Evolutionary conservation across 257 asterid species (phyloP), one percentile per base, ranked within the genome.

Genomic region (Buddleja alternifolia): DNA sequence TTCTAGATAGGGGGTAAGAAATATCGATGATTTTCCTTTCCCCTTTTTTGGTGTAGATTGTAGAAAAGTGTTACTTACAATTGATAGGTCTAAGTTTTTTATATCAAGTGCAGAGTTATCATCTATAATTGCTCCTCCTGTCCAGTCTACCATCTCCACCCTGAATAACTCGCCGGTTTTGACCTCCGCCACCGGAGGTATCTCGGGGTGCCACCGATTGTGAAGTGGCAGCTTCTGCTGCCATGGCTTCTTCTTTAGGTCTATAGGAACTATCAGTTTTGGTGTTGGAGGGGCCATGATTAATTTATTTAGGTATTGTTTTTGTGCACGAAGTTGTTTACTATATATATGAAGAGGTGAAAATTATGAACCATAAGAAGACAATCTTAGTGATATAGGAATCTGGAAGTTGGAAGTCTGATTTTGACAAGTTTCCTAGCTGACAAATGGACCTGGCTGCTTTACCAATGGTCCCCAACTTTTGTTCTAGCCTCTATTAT

Each of bases 141-240:
- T 86, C 85, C 85, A 86, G 70, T 90, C 98, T 47, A 88, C 79
- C 98, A 90, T 88, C 91, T 92, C 97, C n/a, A 92, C 90, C 81
- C 93, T 65, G 74, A 90, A 92, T 52, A 88, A 51, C 56, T 92
- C 87, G 0, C 91, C 91, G 44, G 73, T 37, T 61, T 5, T 51
- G 10, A 90, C 93, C 79, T 90, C 86, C 7, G 88, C 87, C 47
- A 88, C 97, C 16, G 90, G 87, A 14, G 93, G 95, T 52, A 92
- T 84, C 36, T 78, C 91, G 21, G 92, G 97, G 73, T 86, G 97
- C 97, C 98, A 92, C 61, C 95, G 84, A 73, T 88, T 92, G 81
- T 92, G 98, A 16, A 86, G 87, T 1, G 96, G 95, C 20, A 73
- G 79, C 57, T 76, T 71, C 66, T 92, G 97, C 42, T 86, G 87